Percentiles rank a stretch among this genome's conserved stretches.
Conservation (phyloP, 139 green algal genomes). For the Closterium sp. region DNA sequence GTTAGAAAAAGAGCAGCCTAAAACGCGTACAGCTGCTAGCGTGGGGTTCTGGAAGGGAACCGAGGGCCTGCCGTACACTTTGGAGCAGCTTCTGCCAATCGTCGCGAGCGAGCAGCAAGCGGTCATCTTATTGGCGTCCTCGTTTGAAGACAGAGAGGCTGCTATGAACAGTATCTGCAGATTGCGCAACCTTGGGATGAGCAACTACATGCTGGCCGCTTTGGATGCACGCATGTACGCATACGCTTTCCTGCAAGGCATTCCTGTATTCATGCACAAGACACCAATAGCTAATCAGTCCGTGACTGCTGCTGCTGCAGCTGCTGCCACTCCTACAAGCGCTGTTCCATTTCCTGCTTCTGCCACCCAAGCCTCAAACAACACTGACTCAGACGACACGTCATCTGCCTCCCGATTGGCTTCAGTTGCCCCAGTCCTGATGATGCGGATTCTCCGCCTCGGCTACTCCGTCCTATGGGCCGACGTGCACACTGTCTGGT, state of each 20-base stretch:
- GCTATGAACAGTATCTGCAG: constrained; percentile 6
- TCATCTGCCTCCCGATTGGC: neutral
- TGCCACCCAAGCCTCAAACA: too few species aligned
- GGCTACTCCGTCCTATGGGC: neutral
- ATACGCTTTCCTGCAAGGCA: neutral
- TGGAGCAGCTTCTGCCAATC: neutral
- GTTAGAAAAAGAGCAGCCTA: neutral
- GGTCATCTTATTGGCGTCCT: neutral
- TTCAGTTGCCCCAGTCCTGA: neutral
- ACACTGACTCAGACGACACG: neutral
- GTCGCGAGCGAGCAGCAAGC: neutral
- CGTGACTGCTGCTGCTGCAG: neutral
- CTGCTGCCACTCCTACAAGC: neutral
- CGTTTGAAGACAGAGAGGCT: neutral
- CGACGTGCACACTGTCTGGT: neutral
- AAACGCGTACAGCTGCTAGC: neutral
- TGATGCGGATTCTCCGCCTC: neutral
- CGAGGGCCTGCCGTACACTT: neutral
- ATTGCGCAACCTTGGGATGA: neutral
- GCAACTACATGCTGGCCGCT: neutral
- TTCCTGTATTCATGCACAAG: neutral
- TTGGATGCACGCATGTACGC: neutral
- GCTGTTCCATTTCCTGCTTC: too few species aligned
- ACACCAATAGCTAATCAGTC: neutral
- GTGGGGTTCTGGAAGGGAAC: neutral